These are phyloP conservation scores for Trichosanthes truncata DNA, from an alignment of 306 rosid species.

Conservation along the genomic window DNA sequence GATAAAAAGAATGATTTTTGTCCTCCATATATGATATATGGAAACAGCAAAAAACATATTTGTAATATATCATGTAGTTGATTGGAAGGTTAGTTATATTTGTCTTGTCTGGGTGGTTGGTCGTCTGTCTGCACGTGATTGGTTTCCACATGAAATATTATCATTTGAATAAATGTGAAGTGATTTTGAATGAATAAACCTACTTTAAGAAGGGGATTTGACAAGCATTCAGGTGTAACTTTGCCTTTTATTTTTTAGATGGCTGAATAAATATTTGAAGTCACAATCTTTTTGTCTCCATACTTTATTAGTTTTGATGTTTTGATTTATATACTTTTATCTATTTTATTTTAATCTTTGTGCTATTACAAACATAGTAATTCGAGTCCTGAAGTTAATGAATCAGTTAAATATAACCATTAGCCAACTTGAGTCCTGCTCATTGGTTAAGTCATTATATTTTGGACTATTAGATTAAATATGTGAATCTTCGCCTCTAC, in stretches of 20 bases:
- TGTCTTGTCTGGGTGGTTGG: constrained; percentile 10
- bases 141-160: constrained; percentile 13
- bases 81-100: constrained; percentile 25
- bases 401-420: background rate
- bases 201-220: background rate
- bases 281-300: background rate
- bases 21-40: constrained; percentile 18
- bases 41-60: constrained; percentile 16
- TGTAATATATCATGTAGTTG: constrained; percentile 33
- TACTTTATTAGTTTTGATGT: background rate
- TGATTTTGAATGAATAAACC: background rate
- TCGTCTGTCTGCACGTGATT: background rate
- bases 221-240: background rate
- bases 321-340: background rate
- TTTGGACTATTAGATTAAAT: background rate
- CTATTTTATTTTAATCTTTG: background rate
- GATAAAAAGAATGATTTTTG: constrained; percentile 12
- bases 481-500: no score
- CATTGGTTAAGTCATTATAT: no score
- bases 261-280: background rate
- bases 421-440: background rate
- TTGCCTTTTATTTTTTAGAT: background rate
- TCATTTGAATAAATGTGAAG: background rate
- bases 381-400: background rate
- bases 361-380: background rate